Evolutionary conservation across 352 stramenopile genomes (phyloP).

Genomic region (Pythium monospermum): DNA sequence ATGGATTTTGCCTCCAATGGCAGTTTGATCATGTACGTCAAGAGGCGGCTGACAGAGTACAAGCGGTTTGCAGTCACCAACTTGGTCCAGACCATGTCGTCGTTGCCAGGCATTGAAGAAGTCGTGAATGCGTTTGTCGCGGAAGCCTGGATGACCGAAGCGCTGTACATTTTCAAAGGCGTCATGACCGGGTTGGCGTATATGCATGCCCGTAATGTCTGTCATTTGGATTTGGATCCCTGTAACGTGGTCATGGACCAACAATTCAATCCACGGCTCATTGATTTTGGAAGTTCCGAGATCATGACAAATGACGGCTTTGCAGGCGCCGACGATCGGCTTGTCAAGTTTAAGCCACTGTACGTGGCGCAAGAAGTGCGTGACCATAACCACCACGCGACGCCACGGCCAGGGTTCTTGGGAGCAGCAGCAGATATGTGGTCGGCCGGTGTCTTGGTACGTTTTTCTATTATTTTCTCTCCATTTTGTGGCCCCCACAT

Average conservation of each 20-base stretch:
- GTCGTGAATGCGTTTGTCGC: constrained; percentile 55
- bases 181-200: constrained; percentile 67
- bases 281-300: constrained; percentile 80
- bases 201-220: constrained; percentile 77
- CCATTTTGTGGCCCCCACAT: background rate
- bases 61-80: constrained; percentile 56
- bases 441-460: constrained; percentile 69
- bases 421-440: constrained; percentile 77
- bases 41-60: constrained; percentile 58
- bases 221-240: constrained; percentile 74
- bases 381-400: constrained; percentile 47
- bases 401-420: constrained; percentile 54
- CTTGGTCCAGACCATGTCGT: constrained; percentile 50
- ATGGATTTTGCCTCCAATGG: constrained; percentile 72
- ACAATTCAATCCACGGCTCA: constrained; percentile 45
- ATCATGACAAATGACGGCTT: constrained; percentile 65
- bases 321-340: constrained; percentile 40
- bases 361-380: constrained; percentile 72
- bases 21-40: constrained; percentile 61
- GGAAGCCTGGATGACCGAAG: constrained; percentile 67
- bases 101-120: constrained; percentile 37
- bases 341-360: constrained; percentile 79
- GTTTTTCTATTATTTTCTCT: constrained; percentile 10
- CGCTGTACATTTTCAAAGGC: constrained; percentile 55
- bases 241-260: constrained; percentile 75